Evolutionary conservation across 148 eudicot species (phyloP), one percentile per base, ranked within the genome.

Genomic region (Hydrangea macrophylla): DNA sequence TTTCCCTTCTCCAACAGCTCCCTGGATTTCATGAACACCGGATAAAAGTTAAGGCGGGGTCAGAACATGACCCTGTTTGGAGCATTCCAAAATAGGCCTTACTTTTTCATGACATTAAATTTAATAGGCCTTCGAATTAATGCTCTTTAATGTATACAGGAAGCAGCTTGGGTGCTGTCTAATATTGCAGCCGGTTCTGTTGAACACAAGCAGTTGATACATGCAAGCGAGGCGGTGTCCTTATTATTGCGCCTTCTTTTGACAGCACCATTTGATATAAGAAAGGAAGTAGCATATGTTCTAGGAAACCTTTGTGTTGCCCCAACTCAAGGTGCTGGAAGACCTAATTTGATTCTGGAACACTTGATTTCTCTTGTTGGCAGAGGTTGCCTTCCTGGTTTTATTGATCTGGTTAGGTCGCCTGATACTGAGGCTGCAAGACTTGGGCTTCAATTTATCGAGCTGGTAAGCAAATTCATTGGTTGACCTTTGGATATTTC

Each of bases 161-260:
- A 94, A 81, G 85, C 97, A 76, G 85, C 96, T 39, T 94, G 99
- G 99, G 96, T 89, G 76, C 85, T 94, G 71, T 94, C 99, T 60
- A 94, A 94, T 76, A 80, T 94, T 62, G 97, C 97, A 51, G 96
- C 97, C 60, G 96, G 97, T 68, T 86, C 99, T 31, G 57, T 84
- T 51, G 93, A 85, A 64, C 93, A 84, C 76, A 94, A 94, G 72
- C 81, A 70, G 63, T 36, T 91, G 62, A 84, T 94, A 35, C 75
- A 75, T 58, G 79, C 82, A 54, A 88, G 93, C 48, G 93, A 89
- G 73, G 99, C 99, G 60, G 69, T 84, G 67, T 68, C 80, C n/a
- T 59, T 82, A 70, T 63, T 94, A 42, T 55, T 87, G 60, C 83
- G 55, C 58, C 88, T 90, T 70, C 83, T 91, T 60, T 78, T 84